phyloP scores from a whole-genome alignment of 306 rosid genomes.

The Vigna reflexopilosa region DNA sequence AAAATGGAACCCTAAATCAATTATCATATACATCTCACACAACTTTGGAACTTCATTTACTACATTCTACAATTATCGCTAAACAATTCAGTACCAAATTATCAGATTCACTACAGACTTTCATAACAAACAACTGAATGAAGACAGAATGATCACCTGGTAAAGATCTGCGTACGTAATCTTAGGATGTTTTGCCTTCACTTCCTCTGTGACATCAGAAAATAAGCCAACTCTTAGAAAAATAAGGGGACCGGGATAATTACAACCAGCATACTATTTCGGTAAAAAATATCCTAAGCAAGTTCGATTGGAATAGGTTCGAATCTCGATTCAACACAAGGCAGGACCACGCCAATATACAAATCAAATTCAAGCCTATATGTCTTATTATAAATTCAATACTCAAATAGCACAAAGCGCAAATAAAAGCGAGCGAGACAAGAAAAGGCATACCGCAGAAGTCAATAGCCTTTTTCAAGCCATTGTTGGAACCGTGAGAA shows the following conservation, averaged over 20 bases:
- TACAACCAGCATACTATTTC: slow-evolving; percentile 12
- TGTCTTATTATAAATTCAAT: not conserved
- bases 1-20: not conserved
- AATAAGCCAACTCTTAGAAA: slow-evolving; percentile 44
- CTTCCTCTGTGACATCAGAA: slow-evolving; percentile 74
- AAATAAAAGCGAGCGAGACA: not conserved
- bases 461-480: slow-evolving; percentile 88
- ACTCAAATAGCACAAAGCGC: slow-evolving; percentile 5
- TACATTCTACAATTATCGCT: slow-evolving; percentile 19
- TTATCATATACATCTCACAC: slow-evolving; percentile 19
- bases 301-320: slow-evolving; percentile 18
- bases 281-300: not conserved
- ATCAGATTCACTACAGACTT: slow-evolving; percentile 12
- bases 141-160: slow-evolving; percentile 69
- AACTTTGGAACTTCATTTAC: slow-evolving; percentile 10
- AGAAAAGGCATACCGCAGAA: slow-evolving; percentile 64
- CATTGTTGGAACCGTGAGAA: slow-evolving; percentile 80
- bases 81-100: not conserved
- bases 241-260: not conserved
- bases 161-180: slow-evolving; percentile 86
- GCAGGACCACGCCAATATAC: not conserved
- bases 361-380: slow-evolving; percentile 22
- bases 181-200: slow-evolving; percentile 75
- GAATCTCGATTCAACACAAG: slow-evolving; percentile 6
- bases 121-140: slow-evolving; percentile 20